These are phyloP conservation scores for Chrysanthemum lavandulifolium DNA, from an alignment of 129 eudicot genomes.

Conservation along the genomic window DNA sequence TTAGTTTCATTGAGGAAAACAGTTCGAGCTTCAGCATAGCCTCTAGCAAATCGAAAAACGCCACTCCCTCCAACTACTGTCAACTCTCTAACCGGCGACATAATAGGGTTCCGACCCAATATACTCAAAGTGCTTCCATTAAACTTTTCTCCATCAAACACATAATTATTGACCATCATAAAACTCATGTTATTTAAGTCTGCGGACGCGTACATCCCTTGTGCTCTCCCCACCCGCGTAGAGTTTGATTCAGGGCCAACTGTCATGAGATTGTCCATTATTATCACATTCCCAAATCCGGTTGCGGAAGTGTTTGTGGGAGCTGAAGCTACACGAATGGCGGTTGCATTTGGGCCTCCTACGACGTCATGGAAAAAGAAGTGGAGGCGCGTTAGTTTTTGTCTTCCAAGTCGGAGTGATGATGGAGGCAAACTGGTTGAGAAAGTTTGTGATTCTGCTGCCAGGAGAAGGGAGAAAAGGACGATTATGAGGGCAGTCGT, in stretches of 20 bases:
- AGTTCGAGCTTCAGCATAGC: conserved; percentile 36
- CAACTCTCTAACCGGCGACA: conserved; percentile 37
- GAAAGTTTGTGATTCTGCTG: conserved; percentile 28
- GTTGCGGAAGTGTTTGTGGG: conserved; percentile 19
- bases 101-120: conserved; percentile 36
- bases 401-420: conserved; percentile 9
- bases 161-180: conserved; percentile 30
- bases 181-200: conserved; percentile 32
- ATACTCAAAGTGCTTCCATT: conserved; percentile 48
- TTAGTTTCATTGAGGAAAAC: conserved; percentile 12
- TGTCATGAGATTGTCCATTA: conserved; percentile 44
- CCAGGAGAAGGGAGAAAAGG: conserved; percentile 26
- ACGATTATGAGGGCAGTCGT: conserved; percentile 7
- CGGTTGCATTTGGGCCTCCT: conserved; percentile 39
- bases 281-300: conserved; percentile 31
- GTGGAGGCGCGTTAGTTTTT: conserved; percentile 34
- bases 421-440: conserved; percentile 27
- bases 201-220: conserved; percentile 43
- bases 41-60: conserved; percentile 38
- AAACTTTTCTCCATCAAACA: conserved; percentile 34
- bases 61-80: conserved; percentile 49
- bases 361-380: conserved; percentile 38
- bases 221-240: conserved; percentile 37
- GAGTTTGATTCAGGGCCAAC: conserved; percentile 33
- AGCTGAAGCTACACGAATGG: conserved; percentile 33